Evolutionary conservation across 73 alveolate genomes (phyloP).

Genomic region (Paramecium sonneborni): DNA sequence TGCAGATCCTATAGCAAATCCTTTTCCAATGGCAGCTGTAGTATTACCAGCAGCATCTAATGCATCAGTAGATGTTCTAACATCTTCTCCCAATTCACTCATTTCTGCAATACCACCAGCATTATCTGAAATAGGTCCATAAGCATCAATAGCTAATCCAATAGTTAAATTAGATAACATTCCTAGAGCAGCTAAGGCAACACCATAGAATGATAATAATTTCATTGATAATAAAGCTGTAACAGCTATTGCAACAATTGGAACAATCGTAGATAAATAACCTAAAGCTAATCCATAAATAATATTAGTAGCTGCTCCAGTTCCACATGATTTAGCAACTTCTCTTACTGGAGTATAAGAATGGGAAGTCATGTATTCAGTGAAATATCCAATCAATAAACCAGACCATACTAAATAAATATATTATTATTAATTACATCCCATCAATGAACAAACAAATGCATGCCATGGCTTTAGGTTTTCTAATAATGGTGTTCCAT

Average conservation of each 20-base stretch:
- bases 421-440: constrained; percentile 52
- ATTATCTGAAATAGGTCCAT: constrained; percentile 97
- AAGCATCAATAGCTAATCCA: constrained; percentile 94
- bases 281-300: constrained; percentile 96
- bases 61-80: constrained; percentile 93
- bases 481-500: constrained; percentile 63
- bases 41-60: constrained; percentile 98
- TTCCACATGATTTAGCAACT: constrained; percentile 91
- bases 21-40: constrained; percentile 97
- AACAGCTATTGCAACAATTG: constrained; percentile 82
- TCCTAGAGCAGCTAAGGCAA: constrained; percentile 96
- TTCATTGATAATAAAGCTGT: constrained; percentile 81
- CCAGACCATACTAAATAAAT: constrained; percentile 81
- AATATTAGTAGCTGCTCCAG: constrained; percentile 97
- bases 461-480: constrained; percentile 59
- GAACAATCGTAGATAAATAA: constrained; percentile 84
- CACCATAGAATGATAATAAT: constrained; percentile 90
- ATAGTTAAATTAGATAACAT: constrained; percentile 92
- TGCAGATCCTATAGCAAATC: constrained; percentile 99
- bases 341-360: constrained; percentile 91
- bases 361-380: constrained; percentile 94
- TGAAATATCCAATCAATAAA: constrained; percentile 82
- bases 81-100: constrained; percentile 85
- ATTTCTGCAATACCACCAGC: constrained; percentile 99
- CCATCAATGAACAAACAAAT: constrained; percentile 75